Conservation (phyloP, 2,329 filamentous ascomycete species). For the Epichloe scottii region DNA sequence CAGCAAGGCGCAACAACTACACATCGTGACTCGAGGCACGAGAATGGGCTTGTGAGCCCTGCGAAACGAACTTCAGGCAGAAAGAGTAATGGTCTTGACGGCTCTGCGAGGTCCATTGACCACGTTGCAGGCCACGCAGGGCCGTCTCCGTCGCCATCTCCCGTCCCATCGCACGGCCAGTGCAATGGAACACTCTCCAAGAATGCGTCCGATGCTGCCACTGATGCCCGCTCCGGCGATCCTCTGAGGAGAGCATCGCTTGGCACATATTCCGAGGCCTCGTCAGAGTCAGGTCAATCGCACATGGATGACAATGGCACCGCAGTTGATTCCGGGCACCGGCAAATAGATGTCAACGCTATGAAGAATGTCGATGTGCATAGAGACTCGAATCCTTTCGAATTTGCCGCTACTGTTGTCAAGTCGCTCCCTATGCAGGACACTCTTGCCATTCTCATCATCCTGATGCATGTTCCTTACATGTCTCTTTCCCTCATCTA, state of each 20-base stretch:
- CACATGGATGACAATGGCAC: slow-evolving; percentile 23
- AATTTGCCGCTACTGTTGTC: slow-evolving; percentile 75
- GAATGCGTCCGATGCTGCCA: slow-evolving; percentile 10
- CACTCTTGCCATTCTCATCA: slow-evolving; percentile 91
- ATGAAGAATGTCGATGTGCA: slow-evolving; percentile 56
- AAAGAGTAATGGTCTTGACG: slow-evolving; percentile 35
- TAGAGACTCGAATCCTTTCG: slow-evolving; percentile 59
- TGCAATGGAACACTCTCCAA: slow-evolving; percentile 24
- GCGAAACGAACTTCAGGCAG: slow-evolving; percentile 25
- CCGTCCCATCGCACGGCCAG: slow-evolving; percentile 12
- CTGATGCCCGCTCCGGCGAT: slow-evolving; percentile 30
- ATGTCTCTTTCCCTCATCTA: slow-evolving; percentile 82
- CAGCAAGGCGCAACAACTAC: slow-evolving; percentile 46
- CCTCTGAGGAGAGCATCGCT: slow-evolving; percentile 34
- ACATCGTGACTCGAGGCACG: slow-evolving; percentile 64
- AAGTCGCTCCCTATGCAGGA: slow-evolving; percentile 84
- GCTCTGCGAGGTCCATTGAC: slow-evolving; percentile 23
- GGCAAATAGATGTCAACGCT: slow-evolving; percentile 58
- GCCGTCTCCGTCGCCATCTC: slow-evolving; percentile 14
- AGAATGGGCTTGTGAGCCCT: slow-evolving; percentile 70
- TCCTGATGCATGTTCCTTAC: slow-evolving; percentile 83
- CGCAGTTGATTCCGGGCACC: slow-evolving; percentile 37
- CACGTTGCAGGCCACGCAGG: slow-evolving; percentile 18
- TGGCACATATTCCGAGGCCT: slow-evolving; percentile 39
- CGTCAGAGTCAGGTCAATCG: slow-evolving; percentile 38